Evolutionary conservation across 2,329 filamentous ascomycete species (phyloP).

Genomic region (Seiridium cupressi): DNA sequence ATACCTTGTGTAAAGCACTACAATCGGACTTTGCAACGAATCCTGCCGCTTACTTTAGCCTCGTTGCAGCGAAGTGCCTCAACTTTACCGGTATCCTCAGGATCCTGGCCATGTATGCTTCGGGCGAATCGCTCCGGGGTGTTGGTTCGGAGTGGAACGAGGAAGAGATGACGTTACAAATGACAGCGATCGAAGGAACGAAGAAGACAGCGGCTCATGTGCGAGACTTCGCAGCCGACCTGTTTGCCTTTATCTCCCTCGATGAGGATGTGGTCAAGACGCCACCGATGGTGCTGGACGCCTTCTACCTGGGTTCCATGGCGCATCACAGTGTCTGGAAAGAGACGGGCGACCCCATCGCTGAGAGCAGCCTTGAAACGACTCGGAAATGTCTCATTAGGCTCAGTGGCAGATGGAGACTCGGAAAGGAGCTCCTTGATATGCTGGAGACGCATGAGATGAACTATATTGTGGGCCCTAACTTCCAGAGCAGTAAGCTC

Average conservation of each 20-base stretch:
- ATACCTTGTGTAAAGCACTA: constrained; percentile 9
- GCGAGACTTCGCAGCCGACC: constrained; percentile 10
- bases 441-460: constrained; percentile 2
- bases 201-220: constrained; percentile 10
- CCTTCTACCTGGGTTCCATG: constrained; percentile 13
- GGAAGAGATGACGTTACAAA: constrained; percentile 10
- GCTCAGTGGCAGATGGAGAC: constrained; percentile 12
- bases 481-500: not conserved
- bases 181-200: constrained; percentile 8
- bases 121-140: not conserved
- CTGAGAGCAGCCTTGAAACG: constrained; percentile 4
- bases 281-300: constrained; percentile 15
- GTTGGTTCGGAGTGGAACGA: not conserved
- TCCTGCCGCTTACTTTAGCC: constrained; percentile 11
- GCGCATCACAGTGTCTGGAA: not conserved
- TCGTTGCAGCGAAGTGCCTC: constrained; percentile 11
- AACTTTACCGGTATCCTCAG: constrained; percentile 11
- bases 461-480: constrained; percentile 1
- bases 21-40: constrained; percentile 8
- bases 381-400: constrained; percentile 10
- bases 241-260: constrained; percentile 5
- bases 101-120: constrained; percentile 6
- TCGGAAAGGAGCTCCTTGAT: constrained; percentile 10
- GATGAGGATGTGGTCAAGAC: constrained; percentile 13
- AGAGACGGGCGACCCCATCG: not conserved